Evolutionary conservation across 2,329 filamentous ascomycete genomes (phyloP).

Genomic region (Epichloe baconii): DNA sequence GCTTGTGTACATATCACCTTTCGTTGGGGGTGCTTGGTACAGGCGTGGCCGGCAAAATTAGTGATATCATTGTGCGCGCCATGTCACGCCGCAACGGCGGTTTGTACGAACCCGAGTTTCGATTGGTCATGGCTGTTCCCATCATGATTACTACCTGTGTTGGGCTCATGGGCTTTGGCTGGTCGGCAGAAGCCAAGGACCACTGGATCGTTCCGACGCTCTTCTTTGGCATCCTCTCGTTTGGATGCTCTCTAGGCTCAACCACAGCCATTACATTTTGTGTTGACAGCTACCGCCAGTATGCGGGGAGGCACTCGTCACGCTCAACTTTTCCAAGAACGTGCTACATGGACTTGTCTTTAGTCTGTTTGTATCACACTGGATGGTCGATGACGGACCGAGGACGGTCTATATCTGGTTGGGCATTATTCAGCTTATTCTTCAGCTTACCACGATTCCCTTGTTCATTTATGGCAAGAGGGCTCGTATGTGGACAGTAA

Average conservation of each 20-base stretch:
- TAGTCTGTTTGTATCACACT: constrained; percentile 73
- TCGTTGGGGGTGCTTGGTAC: constrained; percentile 85
- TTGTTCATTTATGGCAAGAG: constrained; percentile 94
- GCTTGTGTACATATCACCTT: constrained; percentile 79
- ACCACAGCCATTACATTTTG: constrained; percentile 91
- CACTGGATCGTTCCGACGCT: constrained; percentile 84
- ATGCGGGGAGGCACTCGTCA: constrained; percentile 92
- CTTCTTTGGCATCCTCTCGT: constrained; percentile 86
- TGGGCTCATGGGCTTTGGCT: constrained; percentile 93
- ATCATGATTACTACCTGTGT: constrained; percentile 66
- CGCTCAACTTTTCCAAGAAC: constrained; percentile 90
- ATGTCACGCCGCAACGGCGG: constrained; percentile 84
- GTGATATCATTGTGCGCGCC: constrained; percentile 68
- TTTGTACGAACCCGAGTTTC: constrained; percentile 88
- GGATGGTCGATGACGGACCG: constrained; percentile 64
- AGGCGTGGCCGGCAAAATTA: constrained; percentile 76
- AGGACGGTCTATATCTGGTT: constrained; percentile 71
- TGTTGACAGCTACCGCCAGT: constrained; percentile 85
- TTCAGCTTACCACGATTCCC: constrained; percentile 64
- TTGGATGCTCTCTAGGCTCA: constrained; percentile 79
- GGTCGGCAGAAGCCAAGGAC: constrained; percentile 65
- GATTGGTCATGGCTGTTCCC: constrained; percentile 75
- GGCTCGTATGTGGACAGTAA: constrained; percentile 84
- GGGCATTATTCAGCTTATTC: constrained; percentile 71
- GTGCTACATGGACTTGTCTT: constrained; percentile 84